phyloP scores from a whole-genome alignment of 495 filamentous ascomycete species.

The Hypoxylon fuscum region DNA sequence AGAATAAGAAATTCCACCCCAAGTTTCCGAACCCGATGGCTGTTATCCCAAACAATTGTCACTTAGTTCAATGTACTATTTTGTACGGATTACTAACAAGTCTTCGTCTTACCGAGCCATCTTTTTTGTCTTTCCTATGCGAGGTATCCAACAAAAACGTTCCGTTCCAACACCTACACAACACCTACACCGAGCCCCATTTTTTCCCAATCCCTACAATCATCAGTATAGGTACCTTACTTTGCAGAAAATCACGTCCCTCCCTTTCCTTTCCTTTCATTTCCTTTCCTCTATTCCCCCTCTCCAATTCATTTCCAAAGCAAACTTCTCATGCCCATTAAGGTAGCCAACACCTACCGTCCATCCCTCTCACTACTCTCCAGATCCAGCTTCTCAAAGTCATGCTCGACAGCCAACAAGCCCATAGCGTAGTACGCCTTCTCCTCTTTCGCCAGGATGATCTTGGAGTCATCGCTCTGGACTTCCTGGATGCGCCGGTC shows the following conservation, averaged over 20 bases:
- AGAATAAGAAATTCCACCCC: slow-evolving; percentile 10
- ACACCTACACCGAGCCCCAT: no score
- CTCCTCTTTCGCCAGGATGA: slow-evolving; percentile 59
- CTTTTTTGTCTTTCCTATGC: background rate
- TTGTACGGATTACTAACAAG: slow-evolving; percentile 28
- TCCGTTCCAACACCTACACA: no score
- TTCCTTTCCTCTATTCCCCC: slow-evolving; percentile 2
- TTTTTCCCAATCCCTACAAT: no score
- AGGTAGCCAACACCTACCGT: slow-evolving; percentile 3
- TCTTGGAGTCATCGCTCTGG: slow-evolving; percentile 40
- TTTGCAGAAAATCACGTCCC: background rate
- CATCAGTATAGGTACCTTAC: no score
- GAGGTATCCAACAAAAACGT: background rate
- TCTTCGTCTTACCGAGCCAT: background rate
- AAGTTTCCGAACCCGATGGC: slow-evolving; percentile 8
- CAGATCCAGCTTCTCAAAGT: slow-evolving; percentile 60
- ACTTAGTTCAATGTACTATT: slow-evolving; percentile 20
- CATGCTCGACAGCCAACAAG: slow-evolving; percentile 59
- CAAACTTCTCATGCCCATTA: no score
- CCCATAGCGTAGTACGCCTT: slow-evolving; percentile 63
- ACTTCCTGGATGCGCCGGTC: slow-evolving; percentile 54
- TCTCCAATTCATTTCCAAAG: background rate
- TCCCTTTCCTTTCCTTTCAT: slow-evolving; percentile 1
- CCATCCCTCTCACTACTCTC: slow-evolving; percentile 31
- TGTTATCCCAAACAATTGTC: slow-evolving; percentile 7